A percentile compares a stretch with the other conserved stretches of the same genome.
These are phyloP conservation scores for Quambalaria eucalypti DNA, from an alignment of 1,284 basidiomycete species.

Conservation along the genomic window DNA sequence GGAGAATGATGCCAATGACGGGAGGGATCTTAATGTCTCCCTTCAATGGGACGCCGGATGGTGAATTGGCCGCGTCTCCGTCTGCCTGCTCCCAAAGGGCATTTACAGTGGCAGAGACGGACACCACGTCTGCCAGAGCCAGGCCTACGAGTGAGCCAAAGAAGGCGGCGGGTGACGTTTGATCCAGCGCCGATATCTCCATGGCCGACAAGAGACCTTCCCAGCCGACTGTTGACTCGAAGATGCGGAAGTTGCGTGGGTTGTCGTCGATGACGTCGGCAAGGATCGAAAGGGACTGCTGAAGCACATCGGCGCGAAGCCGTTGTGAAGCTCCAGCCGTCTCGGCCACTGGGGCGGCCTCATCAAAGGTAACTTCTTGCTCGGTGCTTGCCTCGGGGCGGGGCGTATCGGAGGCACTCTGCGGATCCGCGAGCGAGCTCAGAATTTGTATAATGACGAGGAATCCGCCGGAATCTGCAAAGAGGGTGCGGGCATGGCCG, in stretches of 20 bases:
- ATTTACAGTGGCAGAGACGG: neutral
- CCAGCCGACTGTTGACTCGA: conserved; percentile 31
- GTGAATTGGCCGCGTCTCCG: neutral
- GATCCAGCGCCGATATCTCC: conserved; percentile 10
- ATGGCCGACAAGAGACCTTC: conserved; percentile 14
- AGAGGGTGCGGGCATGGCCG: conserved; percentile 17
- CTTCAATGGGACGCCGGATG: conserved; percentile 9
- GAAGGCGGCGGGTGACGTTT: conserved; percentile 11
- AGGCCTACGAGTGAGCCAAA: conserved; percentile 28
- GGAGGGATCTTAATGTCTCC: neutral
- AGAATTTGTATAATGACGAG: conserved; percentile 34
- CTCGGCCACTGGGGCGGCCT: neutral
- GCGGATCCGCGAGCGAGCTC: conserved; percentile 18
- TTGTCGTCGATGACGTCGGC: conserved; percentile 26
- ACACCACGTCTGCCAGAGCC: conserved; percentile 24
- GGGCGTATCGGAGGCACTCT: no score
- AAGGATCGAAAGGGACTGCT: conserved; percentile 27
- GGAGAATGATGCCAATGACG: neutral
- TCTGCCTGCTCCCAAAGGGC: no score
- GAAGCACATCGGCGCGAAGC: conserved; percentile 25
- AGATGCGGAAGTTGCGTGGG: conserved; percentile 20
- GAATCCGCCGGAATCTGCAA: conserved; percentile 33
- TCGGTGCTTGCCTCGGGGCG: conserved; percentile 6
- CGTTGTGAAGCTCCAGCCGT: no score
- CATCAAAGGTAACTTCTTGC: neutral